Evolutionary conservation across 371 early-diverging fungal species (phyloP).

Genomic region (Umbelopsis sp.): DNA sequence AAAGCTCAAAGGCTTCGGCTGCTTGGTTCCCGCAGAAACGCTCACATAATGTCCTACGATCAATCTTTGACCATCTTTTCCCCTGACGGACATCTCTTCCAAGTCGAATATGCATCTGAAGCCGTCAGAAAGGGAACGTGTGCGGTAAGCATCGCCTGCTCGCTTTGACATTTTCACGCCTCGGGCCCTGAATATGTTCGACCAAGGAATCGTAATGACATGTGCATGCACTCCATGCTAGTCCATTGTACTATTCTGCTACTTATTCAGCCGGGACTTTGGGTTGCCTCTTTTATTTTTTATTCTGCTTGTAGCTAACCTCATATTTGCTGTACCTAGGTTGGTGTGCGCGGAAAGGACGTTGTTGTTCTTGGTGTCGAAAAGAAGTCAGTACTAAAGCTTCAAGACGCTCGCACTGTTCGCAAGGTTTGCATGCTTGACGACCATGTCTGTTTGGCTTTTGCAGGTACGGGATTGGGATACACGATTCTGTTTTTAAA

Average conservation of each 20-base stretch:
- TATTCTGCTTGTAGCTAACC: too few relatives aligned
- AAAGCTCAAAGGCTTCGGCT: too few relatives aligned
- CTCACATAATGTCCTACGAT: constrained; percentile 68
- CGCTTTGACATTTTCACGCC: background rate
- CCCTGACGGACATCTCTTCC: constrained; percentile 99
- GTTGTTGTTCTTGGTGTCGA: constrained; percentile 97
- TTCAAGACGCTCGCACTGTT: constrained; percentile 97
- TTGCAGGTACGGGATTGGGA: constrained; percentile 75
- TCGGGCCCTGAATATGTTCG: constrained; percentile 7
- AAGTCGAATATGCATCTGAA: constrained; percentile 99
- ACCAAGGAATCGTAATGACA: background rate
- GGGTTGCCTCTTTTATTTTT: too few relatives aligned
- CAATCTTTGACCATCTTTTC: constrained; percentile 98
- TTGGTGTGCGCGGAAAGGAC: constrained; percentile 94
- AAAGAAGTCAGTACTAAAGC: constrained; percentile 94
- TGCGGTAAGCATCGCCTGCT: constrained; percentile 71
- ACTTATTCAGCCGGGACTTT: too few relatives aligned
- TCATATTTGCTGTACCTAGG: constrained; percentile 57
- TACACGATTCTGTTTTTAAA: background rate
- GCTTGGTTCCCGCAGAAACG: background rate
- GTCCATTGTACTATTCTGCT: too few relatives aligned
- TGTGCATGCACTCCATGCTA: too few relatives aligned
- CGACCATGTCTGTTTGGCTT: constrained; percentile 95
- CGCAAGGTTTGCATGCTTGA: constrained; percentile 97
- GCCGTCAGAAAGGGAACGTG: constrained; percentile 98